These are phyloP conservation scores for Podaxis sp. DNA, from an alignment of 768 basidiomycete genomes.

Conservation along the genomic window DNA sequence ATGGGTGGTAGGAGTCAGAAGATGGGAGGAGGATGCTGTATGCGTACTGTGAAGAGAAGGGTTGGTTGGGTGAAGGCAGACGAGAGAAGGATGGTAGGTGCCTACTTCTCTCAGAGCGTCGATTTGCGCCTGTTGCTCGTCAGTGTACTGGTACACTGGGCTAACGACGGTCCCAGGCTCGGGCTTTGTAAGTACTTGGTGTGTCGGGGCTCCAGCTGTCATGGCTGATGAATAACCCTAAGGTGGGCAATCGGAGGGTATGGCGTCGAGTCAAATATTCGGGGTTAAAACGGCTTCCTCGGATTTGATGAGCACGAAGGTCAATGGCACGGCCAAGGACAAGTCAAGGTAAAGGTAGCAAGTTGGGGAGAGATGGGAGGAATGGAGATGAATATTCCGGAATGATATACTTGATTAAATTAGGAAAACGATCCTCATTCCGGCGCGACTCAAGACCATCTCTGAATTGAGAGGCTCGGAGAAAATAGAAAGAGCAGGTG, in stretches of 20 bases:
- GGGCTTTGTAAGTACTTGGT: slow-evolving; percentile 53
- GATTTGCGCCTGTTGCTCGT: slow-evolving; percentile 61
- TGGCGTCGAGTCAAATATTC: background rate
- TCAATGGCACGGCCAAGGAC: background rate
- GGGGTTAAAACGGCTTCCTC: background rate
- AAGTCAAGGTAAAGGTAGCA: background rate
- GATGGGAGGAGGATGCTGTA: slow-evolving; percentile 60
- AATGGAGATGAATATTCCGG: background rate
- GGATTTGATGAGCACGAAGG: background rate
- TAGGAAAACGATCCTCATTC: slow-evolving; percentile 22
- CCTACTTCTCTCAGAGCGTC: slow-evolving; percentile 61
- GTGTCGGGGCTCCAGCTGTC: slow-evolving; percentile 9
- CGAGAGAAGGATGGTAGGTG: slow-evolving; percentile 9
- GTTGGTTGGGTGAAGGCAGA: background rate
- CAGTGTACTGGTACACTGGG: slow-evolving; percentile 61
- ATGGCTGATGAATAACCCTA: background rate
- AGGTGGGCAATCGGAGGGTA: background rate
- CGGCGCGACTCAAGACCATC: background rate
- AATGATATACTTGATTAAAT: slow-evolving; percentile 22
- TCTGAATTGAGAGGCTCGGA: slow-evolving; percentile 18
- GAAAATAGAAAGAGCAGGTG: background rate
- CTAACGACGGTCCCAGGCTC: slow-evolving; percentile 49
- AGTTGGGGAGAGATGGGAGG: background rate
- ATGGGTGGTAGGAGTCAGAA: slow-evolving; percentile 69
- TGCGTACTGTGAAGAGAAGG: slow-evolving; percentile 54